Base-by-base conservation (phyloP, 1,139 yeast species). In the Saccharomyces hybrid region DNA sequence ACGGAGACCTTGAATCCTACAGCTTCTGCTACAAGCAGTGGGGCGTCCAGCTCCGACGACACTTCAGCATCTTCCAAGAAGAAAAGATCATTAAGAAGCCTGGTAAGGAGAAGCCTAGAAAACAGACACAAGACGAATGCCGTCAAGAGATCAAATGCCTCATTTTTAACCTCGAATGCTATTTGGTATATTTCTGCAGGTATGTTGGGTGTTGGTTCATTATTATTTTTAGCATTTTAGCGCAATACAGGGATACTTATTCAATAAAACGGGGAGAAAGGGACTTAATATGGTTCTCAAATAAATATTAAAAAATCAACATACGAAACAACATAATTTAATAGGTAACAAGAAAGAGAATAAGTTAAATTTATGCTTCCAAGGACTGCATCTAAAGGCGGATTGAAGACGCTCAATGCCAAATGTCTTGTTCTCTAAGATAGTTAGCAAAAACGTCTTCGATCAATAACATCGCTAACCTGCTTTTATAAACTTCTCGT, bases 1-100 rank as follows among this genome's bases (percentile, higher is more conserved):
- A 93, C 99, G 1, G 73, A 72, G 54, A 91, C 97, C 1, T 76
- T 93, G 77, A 91, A 90, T 70, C 98, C 98, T 27, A 88, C 97
- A 2, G 53, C 49, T 9, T 76, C 77, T 49, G 67, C 66, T 6
- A 74, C 75, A 1, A 73, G 75, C 25, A 74, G 23, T 19, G 23
- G 23, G 23, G 23, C 23, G 23, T 19, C 23, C 23, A 19, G 4
- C 23, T 19, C 73, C 50, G 71, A 77, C 29, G 70, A 69, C 23
- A 19, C 23, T 19, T 19, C 23, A 50, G 48, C 48, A 7, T 55
- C 67, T 14, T 60, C 61, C 11, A 46, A 64, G 38, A 60, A 60
- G 14, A 68, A 64, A 54, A 63, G 71, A 56, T 62, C 77, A 19
- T 69, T 80, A 59, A 74, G 80, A 63, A 72, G 69, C 51, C 72